These are phyloP conservation scores for Crithidia brevicula DNA, from an alignment of 208 protist genomes.

Conservation along the genomic window DNA sequence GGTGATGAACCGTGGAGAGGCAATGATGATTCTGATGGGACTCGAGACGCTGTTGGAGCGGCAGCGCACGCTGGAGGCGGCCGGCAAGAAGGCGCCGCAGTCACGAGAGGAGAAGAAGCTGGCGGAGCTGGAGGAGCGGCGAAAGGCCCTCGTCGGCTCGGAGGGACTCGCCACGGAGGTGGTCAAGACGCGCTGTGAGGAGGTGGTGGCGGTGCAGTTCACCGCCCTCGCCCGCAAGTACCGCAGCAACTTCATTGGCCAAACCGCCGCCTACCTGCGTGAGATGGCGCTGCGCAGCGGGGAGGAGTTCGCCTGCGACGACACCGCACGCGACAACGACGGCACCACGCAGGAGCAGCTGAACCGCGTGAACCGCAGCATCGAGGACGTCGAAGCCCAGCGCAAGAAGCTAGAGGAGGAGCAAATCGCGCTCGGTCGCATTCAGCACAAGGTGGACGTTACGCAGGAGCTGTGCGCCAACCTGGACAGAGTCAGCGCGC, in stretches of 20 bases:
- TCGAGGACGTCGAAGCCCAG: slow-evolving; percentile 54
- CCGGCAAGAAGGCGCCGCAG: slow-evolving; percentile 20
- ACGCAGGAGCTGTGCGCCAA: slow-evolving; percentile 53
- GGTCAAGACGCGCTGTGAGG: slow-evolving; percentile 54
- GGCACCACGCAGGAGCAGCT: slow-evolving; percentile 53
- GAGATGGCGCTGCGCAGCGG: slow-evolving; percentile 72
- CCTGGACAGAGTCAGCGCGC: slow-evolving; percentile 55
- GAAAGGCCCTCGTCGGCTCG: slow-evolving; percentile 54
- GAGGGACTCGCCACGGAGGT: slow-evolving; percentile 69
- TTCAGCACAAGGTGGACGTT: slow-evolving; percentile 68
- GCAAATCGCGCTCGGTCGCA: slow-evolving; percentile 47
- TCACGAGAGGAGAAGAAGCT: slow-evolving; percentile 53
- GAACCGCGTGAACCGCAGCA: slow-evolving; percentile 49
- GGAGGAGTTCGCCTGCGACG: slow-evolving; percentile 31
- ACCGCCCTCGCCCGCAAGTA: slow-evolving; percentile 59
- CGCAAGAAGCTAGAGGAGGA: slow-evolving; percentile 61
- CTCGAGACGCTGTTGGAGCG: slow-evolving; percentile 85
- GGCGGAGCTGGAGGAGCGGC: slow-evolving; percentile 65
- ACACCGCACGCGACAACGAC: slow-evolving; percentile 8
- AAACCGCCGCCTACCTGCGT: slow-evolving; percentile 78
- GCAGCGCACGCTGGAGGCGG: slow-evolving; percentile 34
- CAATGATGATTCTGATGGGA: slow-evolving; percentile 80
- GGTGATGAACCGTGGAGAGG: slow-evolving; percentile 69
- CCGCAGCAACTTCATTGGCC: slow-evolving; percentile 80
- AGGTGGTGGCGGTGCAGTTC: slow-evolving; percentile 72